Conservation (phyloP, 2,329 filamentous ascomycete species). For the Aotearoamyces nothofagi region DNA sequence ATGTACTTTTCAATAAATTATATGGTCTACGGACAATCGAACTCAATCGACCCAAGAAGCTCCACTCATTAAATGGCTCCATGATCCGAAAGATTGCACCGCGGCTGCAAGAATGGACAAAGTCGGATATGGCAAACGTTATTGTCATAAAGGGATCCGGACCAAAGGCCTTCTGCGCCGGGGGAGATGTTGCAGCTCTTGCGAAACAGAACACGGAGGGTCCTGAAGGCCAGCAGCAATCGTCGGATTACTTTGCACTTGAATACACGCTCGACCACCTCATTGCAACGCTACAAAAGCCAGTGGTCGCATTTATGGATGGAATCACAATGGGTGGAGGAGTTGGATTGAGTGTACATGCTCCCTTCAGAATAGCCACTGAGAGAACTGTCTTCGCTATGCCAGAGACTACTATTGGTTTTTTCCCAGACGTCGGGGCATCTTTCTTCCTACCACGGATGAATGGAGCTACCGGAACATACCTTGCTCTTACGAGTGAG, state of each 20-base stretch:
- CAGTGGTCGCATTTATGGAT: slow-evolving; percentile 91
- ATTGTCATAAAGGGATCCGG: slow-evolving; percentile 86
- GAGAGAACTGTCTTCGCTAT: slow-evolving; percentile 94
- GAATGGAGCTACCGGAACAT: slow-evolving; percentile 76
- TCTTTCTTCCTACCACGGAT: slow-evolving; percentile 91
- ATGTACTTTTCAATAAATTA: slow-evolving; percentile 81
- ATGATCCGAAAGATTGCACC: slow-evolving; percentile 94
- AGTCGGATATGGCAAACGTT: slow-evolving; percentile 87
- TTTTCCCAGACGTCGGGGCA: slow-evolving; percentile 95
- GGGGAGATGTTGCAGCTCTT: slow-evolving; percentile 75
- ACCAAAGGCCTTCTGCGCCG: slow-evolving; percentile 75
- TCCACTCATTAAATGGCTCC: slow-evolving; percentile 83
- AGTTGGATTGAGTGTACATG: slow-evolving; percentile 86
- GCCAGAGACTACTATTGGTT: slow-evolving; percentile 96
- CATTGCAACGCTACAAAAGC: slow-evolving; percentile 86
- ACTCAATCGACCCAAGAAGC: slow-evolving; percentile 83
- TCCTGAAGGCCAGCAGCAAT: slow-evolving; percentile 54
- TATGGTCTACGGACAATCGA: slow-evolving; percentile 87
- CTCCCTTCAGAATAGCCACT: slow-evolving; percentile 90
- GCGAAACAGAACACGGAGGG: slow-evolving; percentile 58
- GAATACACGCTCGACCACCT: slow-evolving; percentile 96
- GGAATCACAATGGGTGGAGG: slow-evolving; percentile 98
- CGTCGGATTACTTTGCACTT: slow-evolving; percentile 74
- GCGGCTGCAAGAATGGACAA: slow-evolving; percentile 81
- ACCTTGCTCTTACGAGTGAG: slow-evolving; percentile 84